These are phyloP conservation scores for Solanum dulcamara DNA, from an alignment of 257 asterid species.

Conservation along the genomic window DNA sequence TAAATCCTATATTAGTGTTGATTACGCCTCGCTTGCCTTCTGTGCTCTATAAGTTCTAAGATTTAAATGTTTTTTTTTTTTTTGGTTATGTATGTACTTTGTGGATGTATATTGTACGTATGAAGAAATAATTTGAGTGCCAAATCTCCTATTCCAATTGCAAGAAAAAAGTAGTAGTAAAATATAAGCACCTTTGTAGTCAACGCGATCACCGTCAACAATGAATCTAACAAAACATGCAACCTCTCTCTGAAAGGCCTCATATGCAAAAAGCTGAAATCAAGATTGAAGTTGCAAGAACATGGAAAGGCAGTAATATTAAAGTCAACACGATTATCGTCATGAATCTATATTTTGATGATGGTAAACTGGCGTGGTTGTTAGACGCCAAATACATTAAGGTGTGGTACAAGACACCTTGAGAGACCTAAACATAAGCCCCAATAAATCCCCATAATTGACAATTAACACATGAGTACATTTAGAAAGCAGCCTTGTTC, in stretches of 20 bases:
- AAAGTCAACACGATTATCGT: no score
- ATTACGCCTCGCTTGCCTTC: background rate
- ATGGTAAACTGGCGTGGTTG: no score
- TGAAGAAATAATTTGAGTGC: background rate
- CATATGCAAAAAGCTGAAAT: no score
- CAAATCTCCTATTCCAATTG: background rate
- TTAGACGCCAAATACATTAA: no score
- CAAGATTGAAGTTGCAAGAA: no score
- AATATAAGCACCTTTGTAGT: background rate
- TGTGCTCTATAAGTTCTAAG: background rate
- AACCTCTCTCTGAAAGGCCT: no score
- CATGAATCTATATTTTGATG: no score
- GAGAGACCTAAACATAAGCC: background rate
- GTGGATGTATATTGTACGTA: background rate
- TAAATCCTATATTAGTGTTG: background rate
- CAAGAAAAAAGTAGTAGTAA: background rate
- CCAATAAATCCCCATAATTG: background rate
- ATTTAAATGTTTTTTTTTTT: background rate
- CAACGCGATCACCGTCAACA: no score
- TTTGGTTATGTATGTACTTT: background rate
- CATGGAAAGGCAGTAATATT: no score
- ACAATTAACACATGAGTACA: background rate
- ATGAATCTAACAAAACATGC: no score
- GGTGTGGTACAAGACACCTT: no score
- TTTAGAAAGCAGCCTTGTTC: background rate